Evolutionary conservation across 371 early-diverging fungal genomes (phyloP), one percentile per base, ranked within the genome.

Genomic region (Quaeritorhiza haematococci): DNA sequence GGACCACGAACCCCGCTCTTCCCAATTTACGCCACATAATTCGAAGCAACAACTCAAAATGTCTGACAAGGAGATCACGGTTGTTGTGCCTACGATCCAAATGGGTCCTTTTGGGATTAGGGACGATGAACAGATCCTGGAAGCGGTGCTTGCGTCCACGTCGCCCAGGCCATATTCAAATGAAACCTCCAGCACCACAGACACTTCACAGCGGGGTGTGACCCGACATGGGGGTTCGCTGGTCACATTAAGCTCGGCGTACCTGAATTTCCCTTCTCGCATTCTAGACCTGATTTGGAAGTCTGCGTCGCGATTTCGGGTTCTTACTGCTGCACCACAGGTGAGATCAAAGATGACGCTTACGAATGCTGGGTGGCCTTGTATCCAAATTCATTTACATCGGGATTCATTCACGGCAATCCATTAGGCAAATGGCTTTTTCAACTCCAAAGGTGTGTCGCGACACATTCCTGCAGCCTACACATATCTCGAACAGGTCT

Each of bases 401-500:
- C 10, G 13, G 13, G 32, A 10, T 38, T 38, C 38, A 38, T n/a
- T n/a, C n/a, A n/a, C n/a, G n/a, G 38, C 38, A 38, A 38, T 23
- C 7, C 10, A 19, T 19, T 44, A 91, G 84, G 93, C 96, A 13
- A 96, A 96, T 66, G 94, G 98, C 24, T 98, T 96, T 56, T 94
- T 75, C 64, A 79, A 80, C 24, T 91, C 94, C 1, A 78, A 75
- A 48, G 98, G 96, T 1, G 80, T 95, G 0, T 91, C 93, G 0
- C 71, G 84, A 34, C 87, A 85, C 65, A 71, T 98, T 7, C 98
- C 98, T 0, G 80, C 84, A 23, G 93, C 92, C 3, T 98, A 98
- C 68, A 89, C 92, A 3, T 74, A 82, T 55, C 84, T 95, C 41
- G 85, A 87, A 61, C 61, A 66, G 10, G 64, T 73, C 33, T 50